Percentiles rank a stretch among this genome's conserved stretches.
phyloP scores from a whole-genome alignment of 176 grass and related monocot species.

The Oryza longistaminata region DNA sequence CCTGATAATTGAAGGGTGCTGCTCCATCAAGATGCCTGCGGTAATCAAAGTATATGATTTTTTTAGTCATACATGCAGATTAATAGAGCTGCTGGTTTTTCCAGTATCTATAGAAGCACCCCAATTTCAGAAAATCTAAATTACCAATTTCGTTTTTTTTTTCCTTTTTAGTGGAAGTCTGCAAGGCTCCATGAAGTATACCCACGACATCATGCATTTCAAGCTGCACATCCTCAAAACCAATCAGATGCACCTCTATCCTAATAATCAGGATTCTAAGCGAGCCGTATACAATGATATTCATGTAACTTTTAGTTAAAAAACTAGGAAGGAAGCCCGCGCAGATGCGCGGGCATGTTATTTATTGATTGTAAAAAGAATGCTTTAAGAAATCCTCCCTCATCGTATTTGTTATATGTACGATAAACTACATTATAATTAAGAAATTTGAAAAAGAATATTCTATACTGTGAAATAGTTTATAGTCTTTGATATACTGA shows the following conservation, averaged over 20 bases:
- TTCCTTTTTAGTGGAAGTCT: conserved; percentile 5
- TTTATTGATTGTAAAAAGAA: no score
- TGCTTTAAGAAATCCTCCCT: no score
- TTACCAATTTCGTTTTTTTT: neutral
- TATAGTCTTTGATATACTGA: no score
- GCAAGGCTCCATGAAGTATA: neutral
- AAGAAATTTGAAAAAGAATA: no score
- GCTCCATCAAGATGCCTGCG: neutral
- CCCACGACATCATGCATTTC: conserved; percentile 4
- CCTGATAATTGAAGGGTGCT: neutral
- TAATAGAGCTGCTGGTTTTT: neutral
- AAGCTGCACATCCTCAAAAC: conserved; percentile 11
- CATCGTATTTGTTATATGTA: no score
- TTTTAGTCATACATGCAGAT: neutral
- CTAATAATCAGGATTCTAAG: neutral
- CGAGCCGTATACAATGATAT: neutral
- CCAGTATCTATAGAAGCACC: neutral
- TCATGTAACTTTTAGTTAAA: neutral
- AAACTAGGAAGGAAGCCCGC: no score
- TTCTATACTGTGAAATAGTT: no score
- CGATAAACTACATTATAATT: no score
- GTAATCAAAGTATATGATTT: neutral
- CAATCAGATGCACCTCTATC: conserved; percentile 23
- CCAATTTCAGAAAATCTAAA: neutral
- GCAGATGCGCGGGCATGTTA: no score